A percentile compares a stretch with the other conserved stretches of the same genome.
Evolutionary conservation across 179 eudicot species (phyloP).

Genomic region (Spergularia azorica): DNA sequence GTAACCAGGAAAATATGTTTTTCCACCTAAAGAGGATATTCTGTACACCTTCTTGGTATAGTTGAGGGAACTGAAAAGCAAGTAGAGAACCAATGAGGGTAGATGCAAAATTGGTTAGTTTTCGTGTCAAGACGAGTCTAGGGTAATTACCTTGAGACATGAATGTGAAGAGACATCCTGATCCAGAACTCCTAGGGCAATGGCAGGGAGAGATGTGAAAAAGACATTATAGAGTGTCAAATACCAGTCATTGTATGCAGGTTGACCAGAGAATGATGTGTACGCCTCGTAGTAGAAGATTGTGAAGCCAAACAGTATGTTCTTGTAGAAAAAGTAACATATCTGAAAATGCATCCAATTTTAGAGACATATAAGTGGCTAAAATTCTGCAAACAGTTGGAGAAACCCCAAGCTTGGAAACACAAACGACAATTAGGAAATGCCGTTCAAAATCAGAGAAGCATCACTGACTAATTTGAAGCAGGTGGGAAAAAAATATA

Average conservation of each 20-base stretch:
- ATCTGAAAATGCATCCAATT: slow-evolving; percentile 44
- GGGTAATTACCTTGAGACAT: slow-evolving; percentile 65
- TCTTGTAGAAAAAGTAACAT: slow-evolving; percentile 91
- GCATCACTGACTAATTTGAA: neutral
- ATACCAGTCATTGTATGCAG: slow-evolving; percentile 76
- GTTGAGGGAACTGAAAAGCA: slow-evolving; percentile 39
- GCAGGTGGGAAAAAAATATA: neutral
- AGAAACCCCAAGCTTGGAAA: slow-evolving; percentile 21
- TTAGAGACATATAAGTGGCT: neutral
- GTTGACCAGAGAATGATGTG: slow-evolving; percentile 67
- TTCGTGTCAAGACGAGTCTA: neutral
- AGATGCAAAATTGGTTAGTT: neutral
- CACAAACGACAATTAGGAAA: slow-evolving; percentile 80
- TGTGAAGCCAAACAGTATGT: slow-evolving; percentile 69
- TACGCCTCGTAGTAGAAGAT: slow-evolving; percentile 70
- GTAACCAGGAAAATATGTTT: slow-evolving; percentile 44
- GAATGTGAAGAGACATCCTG: slow-evolving; percentile 66
- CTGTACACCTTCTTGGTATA: slow-evolving; percentile 49
- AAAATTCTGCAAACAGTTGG: neutral
- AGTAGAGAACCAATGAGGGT: neutral
- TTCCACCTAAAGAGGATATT: slow-evolving; percentile 47
- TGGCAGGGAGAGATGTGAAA: slow-evolving; percentile 73
- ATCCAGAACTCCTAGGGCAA: slow-evolving; percentile 77
- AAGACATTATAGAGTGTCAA: slow-evolving; percentile 59
- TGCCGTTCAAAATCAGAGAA: slow-evolving; percentile 3